A percentile compares a stretch with the other conserved stretches of the same genome.
Conservation (phyloP, 805 yeast species). For the Kodamaea hsintzibuensis region DNA sequence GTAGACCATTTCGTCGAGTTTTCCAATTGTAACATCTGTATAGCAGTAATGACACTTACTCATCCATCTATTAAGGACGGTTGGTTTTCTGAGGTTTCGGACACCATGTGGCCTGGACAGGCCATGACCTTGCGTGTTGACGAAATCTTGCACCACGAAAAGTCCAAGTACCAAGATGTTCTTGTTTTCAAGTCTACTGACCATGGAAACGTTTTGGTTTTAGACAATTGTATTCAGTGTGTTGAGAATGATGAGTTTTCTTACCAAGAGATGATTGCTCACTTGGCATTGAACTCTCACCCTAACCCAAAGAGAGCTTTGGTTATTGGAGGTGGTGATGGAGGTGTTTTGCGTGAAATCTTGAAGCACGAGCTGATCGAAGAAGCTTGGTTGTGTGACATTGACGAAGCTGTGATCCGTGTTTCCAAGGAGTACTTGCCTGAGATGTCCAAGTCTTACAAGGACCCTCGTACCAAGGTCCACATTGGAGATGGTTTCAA, state of each 20-base stretch:
- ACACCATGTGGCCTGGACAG: conserved; percentile 99
- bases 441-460: conserved; percentile 77
- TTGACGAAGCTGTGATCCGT: conserved; percentile 89
- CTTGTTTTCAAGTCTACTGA: conserved; percentile 89
- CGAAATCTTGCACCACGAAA: conserved; percentile 78
- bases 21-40: not conserved
- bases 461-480: conserved; percentile 86
- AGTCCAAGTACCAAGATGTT: conserved; percentile 90
- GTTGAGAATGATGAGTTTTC: conserved; percentile 97
- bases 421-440: conserved; percentile 88
- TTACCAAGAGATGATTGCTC: conserved; percentile 98
- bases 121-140: conserved; percentile 92
- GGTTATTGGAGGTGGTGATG: conserved; percentile 99
- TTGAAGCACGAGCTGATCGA: conserved; percentile 86
- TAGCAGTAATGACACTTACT: conserved; percentile 30
- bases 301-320: conserved; percentile 91
- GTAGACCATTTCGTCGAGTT: conserved; percentile 20
- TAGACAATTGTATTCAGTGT: conserved; percentile 93
- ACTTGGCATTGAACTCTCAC: conserved; percentile 88
- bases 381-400: conserved; percentile 89
- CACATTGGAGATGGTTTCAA: conserved; percentile 98
- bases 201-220: conserved; percentile 92
- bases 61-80: conserved; percentile 74
- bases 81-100: conserved; percentile 95
- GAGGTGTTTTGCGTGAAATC: conserved; percentile 94